phyloP scores from a whole-genome alignment of 2,329 filamentous ascomycete genomes.

The Aspergillus sergii region DNA sequence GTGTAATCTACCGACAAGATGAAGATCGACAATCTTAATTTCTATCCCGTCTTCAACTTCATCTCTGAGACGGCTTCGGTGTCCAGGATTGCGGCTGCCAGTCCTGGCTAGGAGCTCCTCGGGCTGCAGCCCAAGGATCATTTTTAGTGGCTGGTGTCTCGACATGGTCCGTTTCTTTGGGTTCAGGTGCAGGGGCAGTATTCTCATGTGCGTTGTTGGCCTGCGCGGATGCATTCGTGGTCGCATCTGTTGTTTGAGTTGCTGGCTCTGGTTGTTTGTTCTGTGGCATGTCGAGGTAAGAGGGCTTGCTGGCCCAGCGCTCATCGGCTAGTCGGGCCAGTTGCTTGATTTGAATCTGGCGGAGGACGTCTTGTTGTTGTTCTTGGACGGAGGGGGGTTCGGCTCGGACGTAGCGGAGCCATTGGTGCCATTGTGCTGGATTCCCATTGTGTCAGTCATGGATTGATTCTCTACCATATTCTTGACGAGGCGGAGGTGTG shows the following conservation, averaged over 20 bases:
- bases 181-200: neutral
- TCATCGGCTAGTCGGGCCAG: constrained; percentile 63
- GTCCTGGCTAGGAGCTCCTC: constrained; percentile 61
- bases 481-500: too few species aligned
- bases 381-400: constrained; percentile 60
- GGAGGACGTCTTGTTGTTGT: constrained; percentile 59
- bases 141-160: constrained; percentile 27
- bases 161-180: constrained; percentile 21
- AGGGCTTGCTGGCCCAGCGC: constrained; percentile 62
- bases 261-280: constrained; percentile 52
- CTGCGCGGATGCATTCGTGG: constrained; percentile 34
- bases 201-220: neutral
- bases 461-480: neutral
- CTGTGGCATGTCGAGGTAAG: constrained; percentile 59
- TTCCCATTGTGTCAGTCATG: constrained; percentile 18
- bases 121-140: constrained; percentile 62
- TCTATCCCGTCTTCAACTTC: constrained; percentile 14
- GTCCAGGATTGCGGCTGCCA: constrained; percentile 70
- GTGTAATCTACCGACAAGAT: neutral
- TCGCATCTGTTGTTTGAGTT: constrained; percentile 46
- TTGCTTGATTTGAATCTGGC: constrained; percentile 61
- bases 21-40: neutral
- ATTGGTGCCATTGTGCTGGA: constrained; percentile 68
- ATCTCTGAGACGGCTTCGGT: constrained; percentile 49
- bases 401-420: constrained; percentile 64